Percentiles rank a stretch among this genome's conserved stretches.
phyloP scores from a whole-genome alignment of 441 rosid genomes.

The Manihot esculenta region DNA sequence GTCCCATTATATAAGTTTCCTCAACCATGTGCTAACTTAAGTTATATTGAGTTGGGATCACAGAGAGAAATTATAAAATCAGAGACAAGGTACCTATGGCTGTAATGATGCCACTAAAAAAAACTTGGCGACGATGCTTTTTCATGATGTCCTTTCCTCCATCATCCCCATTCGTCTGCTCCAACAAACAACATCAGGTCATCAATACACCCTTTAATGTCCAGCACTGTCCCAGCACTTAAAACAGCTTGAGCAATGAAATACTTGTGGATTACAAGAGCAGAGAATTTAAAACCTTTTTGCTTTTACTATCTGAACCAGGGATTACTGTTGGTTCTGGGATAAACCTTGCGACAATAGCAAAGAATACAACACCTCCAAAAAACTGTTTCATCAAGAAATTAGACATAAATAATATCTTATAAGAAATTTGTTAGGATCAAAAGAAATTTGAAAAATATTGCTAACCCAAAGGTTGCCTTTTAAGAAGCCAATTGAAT shows the following conservation, averaged over 20 bases:
- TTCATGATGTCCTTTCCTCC: constrained; percentile 86
- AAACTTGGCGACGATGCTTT: constrained; percentile 90
- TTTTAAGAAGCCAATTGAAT: constrained; percentile 91
- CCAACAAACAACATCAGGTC: constrained; percentile 32
- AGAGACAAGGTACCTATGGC: constrained; percentile 62
- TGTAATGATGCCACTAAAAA: constrained; percentile 92
- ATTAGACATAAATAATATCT: constrained; percentile 30
- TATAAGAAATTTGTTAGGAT: constrained; percentile 12
- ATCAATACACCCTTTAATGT: constrained; percentile 27
- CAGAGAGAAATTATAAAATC: background rate
- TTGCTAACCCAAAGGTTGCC: constrained; percentile 93
- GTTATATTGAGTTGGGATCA: background rate
- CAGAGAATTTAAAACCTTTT: constrained; percentile 52
- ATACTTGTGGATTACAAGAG: constrained; percentile 13
- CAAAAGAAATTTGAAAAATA: constrained; percentile 20
- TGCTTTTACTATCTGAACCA: constrained; percentile 56
- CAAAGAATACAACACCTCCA: constrained; percentile 94
- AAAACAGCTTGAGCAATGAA: constrained; percentile 2
- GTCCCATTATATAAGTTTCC: background rate
- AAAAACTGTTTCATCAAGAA: constrained; percentile 67
- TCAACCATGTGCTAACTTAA: background rate
- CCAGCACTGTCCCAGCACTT: constrained; percentile 11
- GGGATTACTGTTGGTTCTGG: constrained; percentile 83
- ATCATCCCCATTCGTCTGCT: constrained; percentile 65
- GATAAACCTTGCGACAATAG: constrained; percentile 72